Percentiles rank a stretch among this genome's conserved stretches.
Evolutionary conservation across 768 basidiomycete species (phyloP).

Genomic region (Russula griseocarnosa): DNA sequence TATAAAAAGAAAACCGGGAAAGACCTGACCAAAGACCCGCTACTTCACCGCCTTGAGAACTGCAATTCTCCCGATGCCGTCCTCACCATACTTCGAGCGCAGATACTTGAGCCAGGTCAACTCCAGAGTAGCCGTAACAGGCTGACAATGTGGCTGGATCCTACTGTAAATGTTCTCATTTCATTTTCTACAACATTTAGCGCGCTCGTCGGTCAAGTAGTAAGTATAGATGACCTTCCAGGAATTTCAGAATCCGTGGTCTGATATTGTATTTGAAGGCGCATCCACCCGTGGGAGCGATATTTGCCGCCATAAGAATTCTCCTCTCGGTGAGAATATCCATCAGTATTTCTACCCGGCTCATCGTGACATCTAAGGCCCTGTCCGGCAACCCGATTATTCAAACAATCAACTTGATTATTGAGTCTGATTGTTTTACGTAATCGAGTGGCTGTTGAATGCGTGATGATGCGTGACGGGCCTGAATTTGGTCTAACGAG

Average conservation of each 20-base stretch:
- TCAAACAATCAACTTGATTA: too few species aligned
- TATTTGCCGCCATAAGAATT: not conserved
- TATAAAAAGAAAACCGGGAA: constrained; percentile 4
- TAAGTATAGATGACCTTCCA: not conserved
- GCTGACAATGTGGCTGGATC: not conserved
- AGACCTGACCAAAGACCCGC: not conserved
- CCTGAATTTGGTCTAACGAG: too few species aligned
- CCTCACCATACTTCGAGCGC: not conserved
- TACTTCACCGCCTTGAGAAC: not conserved
- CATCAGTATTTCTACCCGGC: not conserved
- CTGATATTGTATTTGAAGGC: not conserved
- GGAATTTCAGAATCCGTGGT: not conserved
- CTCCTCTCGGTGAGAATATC: not conserved
- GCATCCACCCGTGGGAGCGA: not conserved
- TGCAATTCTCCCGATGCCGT: not conserved
- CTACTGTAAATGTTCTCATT: not conserved
- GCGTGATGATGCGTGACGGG: too few species aligned
- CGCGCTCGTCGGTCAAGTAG: not conserved
- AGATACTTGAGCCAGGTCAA: not conserved
- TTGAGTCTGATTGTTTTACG: too few species aligned
- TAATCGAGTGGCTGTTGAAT: too few species aligned
- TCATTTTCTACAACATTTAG: not conserved
- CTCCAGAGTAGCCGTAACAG: not conserved
- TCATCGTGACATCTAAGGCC: not conserved
- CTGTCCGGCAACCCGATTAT: too few species aligned